Evolutionary conservation across 805 yeast species (phyloP), one percentile per base, ranked within the genome.

Genomic region (Barnettozyma populi): DNA sequence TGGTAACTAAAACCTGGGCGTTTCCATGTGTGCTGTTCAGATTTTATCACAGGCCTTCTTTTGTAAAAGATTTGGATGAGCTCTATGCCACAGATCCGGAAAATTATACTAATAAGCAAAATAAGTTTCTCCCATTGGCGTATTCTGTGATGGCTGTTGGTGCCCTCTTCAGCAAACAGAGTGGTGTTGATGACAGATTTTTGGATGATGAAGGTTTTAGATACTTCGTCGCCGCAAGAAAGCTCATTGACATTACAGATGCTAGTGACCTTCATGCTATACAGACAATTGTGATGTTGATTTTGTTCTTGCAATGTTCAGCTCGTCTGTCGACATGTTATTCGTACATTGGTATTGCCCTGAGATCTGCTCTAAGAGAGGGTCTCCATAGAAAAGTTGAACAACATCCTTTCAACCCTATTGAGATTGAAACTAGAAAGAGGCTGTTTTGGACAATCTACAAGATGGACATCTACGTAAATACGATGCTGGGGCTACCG

Each of bases 121-220:
- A 79, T 51, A 76, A 80, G 55, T 84, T 88, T 52, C 67, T 87
- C 45, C 95, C 96, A 0, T 72, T 90, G 51, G 80, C 89, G 37
- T 89, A 89, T 65, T 79, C 94, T 1, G 86, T 88, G n/a, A 73
- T 90, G 68, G 96, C 96, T 0, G 87, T 89, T 53, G 97, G 97
- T 14, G 86, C 89, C 4, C 69, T 89, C 34, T 87, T 90, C 56
- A 74, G 79, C 34, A 81, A 81, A 58, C 72, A 74, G 51, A 60
- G 58, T 23, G 57, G 59, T 23, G 51, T 62, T 41, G 63, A 63
- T 36, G 60, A 59, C 43, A 62, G 58, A 31, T 51, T 63, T 43
- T 70, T 80, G 46, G 83, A 80, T 46, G 89, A 84, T 62, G 94
- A 86, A 55, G 95, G 95, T 2, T 84, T 82, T 62, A 75, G 74